phyloP scores from a whole-genome alignment of 805 yeast genomes.

The Soucietia sequanensis region DNA sequence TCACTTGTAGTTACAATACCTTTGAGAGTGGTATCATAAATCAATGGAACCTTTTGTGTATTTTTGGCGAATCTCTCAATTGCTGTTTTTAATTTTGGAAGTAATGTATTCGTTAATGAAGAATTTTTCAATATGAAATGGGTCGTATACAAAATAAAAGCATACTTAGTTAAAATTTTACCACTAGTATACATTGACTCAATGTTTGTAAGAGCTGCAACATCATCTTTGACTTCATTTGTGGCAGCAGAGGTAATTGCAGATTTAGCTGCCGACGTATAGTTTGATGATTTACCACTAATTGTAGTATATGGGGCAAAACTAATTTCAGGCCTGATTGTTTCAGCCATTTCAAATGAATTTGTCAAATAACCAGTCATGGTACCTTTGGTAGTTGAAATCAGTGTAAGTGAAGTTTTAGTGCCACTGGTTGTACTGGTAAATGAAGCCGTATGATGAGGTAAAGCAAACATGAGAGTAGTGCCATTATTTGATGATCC shows the following conservation, averaged over 20 bases:
- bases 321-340: slow-evolving; percentile 42
- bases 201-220: slow-evolving; percentile 11
- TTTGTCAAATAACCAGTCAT: slow-evolving; percentile 47
- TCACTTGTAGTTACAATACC: slow-evolving; percentile 26
- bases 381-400: slow-evolving; percentile 50
- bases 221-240: slow-evolving; percentile 15
- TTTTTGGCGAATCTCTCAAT: slow-evolving; percentile 16
- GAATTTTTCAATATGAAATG: slow-evolving; percentile 21
- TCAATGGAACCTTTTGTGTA: slow-evolving; percentile 21
- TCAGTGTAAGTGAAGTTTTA: slow-evolving; percentile 36
- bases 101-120: slow-evolving; percentile 11
- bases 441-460: slow-evolving; percentile 59
- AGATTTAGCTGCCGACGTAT: slow-evolving; percentile 8
- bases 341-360: slow-evolving; percentile 39
- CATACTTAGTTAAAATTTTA: slow-evolving; percentile 23
- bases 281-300: slow-evolving; percentile 9
- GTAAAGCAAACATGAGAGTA: slow-evolving; percentile 58
- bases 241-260: slow-evolving; percentile 14
- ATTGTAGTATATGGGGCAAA: slow-evolving; percentile 41
- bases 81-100: slow-evolving; percentile 14
- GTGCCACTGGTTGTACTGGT: slow-evolving; percentile 23
- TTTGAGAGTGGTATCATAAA: slow-evolving; percentile 27
- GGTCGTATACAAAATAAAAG: slow-evolving; percentile 14
- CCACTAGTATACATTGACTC: slow-evolving; percentile 25
- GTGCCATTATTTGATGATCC: slow-evolving; percentile 48